These are phyloP conservation scores for Pleurotus tuber-regium DNA, from an alignment of 768 basidiomycete species.

Conservation along the genomic window DNA sequence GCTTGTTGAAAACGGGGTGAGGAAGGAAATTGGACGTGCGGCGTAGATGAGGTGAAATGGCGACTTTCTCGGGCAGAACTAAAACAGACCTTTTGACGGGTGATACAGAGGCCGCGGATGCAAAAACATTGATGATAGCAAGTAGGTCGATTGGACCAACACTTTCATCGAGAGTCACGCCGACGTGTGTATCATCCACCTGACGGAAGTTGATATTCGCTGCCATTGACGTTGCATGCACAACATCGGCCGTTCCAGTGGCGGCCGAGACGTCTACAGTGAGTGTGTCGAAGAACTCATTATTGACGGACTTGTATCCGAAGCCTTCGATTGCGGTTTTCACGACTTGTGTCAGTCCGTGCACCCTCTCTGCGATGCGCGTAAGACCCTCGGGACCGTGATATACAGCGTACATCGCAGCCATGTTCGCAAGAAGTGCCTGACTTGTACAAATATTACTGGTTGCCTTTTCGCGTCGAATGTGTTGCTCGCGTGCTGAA, in stretches of 20 bases:
- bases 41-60: slow-evolving; percentile 53
- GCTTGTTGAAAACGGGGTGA: slow-evolving; percentile 92
- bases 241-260: slow-evolving; percentile 49
- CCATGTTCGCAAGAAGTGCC: slow-evolving; percentile 98
- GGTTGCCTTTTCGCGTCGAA: slow-evolving; percentile 96
- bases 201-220: slow-evolving; percentile 82
- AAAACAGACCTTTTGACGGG: slow-evolving; percentile 46
- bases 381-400: slow-evolving; percentile 87
- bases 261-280: slow-evolving; percentile 70
- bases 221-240: slow-evolving; percentile 67
- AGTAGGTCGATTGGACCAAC: slow-evolving; percentile 74
- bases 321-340: slow-evolving; percentile 61
- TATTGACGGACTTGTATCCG: slow-evolving; percentile 73
- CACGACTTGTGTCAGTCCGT: slow-evolving; percentile 80
- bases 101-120: slow-evolving; percentile 54
- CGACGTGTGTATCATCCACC: slow-evolving; percentile 73
- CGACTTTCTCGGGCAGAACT: slow-evolving; percentile 36
- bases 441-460: slow-evolving; percentile 99
- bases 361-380: slow-evolving; percentile 88
- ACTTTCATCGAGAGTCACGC: slow-evolving; percentile 92
- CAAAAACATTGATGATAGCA: slow-evolving; percentile 78
- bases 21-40: slow-evolving; percentile 72
- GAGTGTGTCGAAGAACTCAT: slow-evolving; percentile 89
- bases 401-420: slow-evolving; percentile 97
- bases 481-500: slow-evolving; percentile 92